Evolutionary conservation across 805 yeast genomes (phyloP).

Genomic region (Suhomyces sp.): DNA sequence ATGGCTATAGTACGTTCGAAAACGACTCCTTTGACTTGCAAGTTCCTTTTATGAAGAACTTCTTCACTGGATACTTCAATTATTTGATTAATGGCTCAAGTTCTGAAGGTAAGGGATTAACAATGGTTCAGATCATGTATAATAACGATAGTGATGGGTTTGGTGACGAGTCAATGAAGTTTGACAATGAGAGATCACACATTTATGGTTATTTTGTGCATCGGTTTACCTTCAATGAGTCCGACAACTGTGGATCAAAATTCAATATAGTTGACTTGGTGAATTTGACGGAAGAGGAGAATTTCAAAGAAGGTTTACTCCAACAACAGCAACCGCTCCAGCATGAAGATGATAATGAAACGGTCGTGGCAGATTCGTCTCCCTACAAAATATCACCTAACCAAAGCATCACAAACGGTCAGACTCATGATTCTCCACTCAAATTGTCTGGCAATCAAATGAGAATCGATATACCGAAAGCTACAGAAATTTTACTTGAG

Average conservation of each 20-base stretch:
- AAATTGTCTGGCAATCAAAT: conserved; percentile 10
- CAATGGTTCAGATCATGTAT: conserved; percentile 31
- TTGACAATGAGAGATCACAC: conserved; percentile 6
- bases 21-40: conserved; percentile 21
- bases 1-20: conserved; percentile 25
- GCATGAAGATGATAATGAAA: conserved; percentile 34
- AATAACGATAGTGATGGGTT: conserved; percentile 15
- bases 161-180: neutral
- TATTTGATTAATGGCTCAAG: conserved; percentile 32
- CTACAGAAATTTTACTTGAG: conserved; percentile 6
- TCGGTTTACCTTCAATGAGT: conserved; percentile 14
- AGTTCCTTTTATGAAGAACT: conserved; percentile 36
- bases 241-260: conserved; percentile 6
- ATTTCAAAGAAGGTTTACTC: neutral
- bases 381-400: conserved; percentile 29
- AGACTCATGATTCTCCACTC: conserved; percentile 13
- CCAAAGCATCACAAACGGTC: neutral
- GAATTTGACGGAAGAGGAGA: conserved; percentile 6
- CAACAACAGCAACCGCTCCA: neutral
- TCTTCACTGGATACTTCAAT: conserved; percentile 39
- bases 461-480: conserved; percentile 16
- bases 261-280: conserved; percentile 12
- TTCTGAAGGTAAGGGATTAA: conserved; percentile 17
- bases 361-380: conserved; percentile 41
- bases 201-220: conserved; percentile 27